Evolutionary conservation across 192 early-diverging fungal genomes (phyloP).

Genomic region (Coemansia sp.): DNA sequence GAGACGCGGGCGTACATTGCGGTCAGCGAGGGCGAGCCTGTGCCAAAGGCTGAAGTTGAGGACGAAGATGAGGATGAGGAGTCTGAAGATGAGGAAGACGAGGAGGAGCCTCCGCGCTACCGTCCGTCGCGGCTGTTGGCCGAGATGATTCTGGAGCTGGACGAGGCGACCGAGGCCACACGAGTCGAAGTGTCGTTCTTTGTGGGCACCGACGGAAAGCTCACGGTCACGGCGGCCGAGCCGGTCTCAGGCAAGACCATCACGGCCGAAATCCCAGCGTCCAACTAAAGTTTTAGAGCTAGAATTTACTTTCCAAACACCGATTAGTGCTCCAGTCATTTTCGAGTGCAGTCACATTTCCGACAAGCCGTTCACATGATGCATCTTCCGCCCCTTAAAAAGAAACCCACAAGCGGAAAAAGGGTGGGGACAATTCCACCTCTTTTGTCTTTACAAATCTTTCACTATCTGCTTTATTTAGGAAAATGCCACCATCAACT

Average conservation of each 20-base stretch:
- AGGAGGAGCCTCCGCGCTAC: conserved; percentile 24
- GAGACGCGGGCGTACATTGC: conserved; percentile 72
- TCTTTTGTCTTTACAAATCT: too few species aligned
- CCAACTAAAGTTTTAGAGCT: not conserved
- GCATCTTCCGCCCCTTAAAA: too few species aligned
- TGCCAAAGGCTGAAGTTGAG: conserved; percentile 51
- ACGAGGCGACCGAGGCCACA: conserved; percentile 29
- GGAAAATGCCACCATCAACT: conserved; percentile 6
- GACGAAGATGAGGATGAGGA: conserved; percentile 60
- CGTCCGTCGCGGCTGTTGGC: conserved; percentile 49
- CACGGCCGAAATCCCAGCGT: conserved; percentile 37
- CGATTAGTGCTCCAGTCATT: too few species aligned
- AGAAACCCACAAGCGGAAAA: too few species aligned
- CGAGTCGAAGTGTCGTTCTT: conserved; percentile 50
- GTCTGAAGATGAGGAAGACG: conserved; percentile 26
- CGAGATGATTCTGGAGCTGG: conserved; percentile 51
- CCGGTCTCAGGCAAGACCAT: conserved; percentile 49
- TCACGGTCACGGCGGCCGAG: conserved; percentile 52
- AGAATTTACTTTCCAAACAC: not conserved
- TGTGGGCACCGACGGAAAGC: conserved; percentile 36
- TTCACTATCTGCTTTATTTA: too few species aligned
- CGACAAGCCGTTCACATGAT: too few species aligned
- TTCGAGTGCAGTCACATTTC: too few species aligned
- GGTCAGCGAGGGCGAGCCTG: conserved; percentile 78
- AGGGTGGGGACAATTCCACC: not conserved